Conservation (phyloP, 306 rosid genomes). For the Glycine latifolia region DNA sequence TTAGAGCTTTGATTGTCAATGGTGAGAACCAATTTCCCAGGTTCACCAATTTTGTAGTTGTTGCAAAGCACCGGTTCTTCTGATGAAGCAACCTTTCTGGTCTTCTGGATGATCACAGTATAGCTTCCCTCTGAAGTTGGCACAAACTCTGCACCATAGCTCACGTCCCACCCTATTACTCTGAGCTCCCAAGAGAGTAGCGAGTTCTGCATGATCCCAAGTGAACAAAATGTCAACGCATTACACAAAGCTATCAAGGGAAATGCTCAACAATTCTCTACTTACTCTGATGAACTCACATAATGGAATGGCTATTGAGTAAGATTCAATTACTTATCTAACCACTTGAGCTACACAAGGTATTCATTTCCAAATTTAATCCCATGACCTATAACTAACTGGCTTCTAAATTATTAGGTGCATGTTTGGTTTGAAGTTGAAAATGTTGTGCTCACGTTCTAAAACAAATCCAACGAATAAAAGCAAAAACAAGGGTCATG, state of each 20-base stretch:
- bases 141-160: conserved; percentile 75
- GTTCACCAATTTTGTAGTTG: conserved; percentile 62
- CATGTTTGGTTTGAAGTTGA: too few species aligned
- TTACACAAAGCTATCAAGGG: background rate
- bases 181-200: conserved; percentile 67
- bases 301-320: background rate
- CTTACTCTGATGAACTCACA: background rate
- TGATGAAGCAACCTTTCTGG: conserved; percentile 57
- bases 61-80: conserved; percentile 63
- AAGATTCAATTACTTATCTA: conserved; percentile 6
- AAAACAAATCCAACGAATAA: too few species aligned
- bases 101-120: conserved; percentile 72
- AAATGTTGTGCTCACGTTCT: too few species aligned
- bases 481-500: too few species aligned
- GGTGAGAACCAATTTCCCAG: conserved; percentile 77
- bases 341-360: background rate
- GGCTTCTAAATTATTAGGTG: background rate
- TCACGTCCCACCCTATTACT: conserved; percentile 84
- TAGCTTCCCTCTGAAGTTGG: conserved; percentile 71
- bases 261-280: background rate
- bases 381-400: too few species aligned
- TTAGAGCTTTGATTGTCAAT: conserved; percentile 69
- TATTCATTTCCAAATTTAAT: too few species aligned
- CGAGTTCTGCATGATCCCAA: conserved; percentile 50
- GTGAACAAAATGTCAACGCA: conserved; percentile 33